Conservation (phyloP, 495 filamentous ascomycete species). For the Tuber borchii region DNA sequence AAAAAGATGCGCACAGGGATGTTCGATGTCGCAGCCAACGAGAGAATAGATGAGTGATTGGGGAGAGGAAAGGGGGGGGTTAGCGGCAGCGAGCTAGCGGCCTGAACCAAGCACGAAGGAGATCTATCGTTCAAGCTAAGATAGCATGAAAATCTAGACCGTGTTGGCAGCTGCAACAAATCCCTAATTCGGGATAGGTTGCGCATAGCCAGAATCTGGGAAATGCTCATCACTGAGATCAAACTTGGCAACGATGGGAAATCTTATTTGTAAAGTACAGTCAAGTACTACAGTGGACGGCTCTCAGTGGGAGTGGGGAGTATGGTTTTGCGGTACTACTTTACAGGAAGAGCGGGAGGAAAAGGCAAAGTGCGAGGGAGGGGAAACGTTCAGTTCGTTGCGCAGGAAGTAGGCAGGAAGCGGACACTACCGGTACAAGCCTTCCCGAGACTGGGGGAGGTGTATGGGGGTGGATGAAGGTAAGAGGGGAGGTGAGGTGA, state of each 20-base stretch:
- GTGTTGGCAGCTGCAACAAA: slow-evolving; percentile 27
- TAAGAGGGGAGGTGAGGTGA: background rate
- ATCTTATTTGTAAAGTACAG: background rate
- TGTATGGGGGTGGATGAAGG: no score
- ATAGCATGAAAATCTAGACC: slow-evolving; percentile 34
- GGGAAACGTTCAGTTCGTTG: background rate
- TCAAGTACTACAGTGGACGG: background rate
- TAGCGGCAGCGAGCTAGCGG: background rate
- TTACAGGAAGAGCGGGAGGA: slow-evolving; percentile 2
- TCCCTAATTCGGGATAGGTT: slow-evolving; percentile 27
- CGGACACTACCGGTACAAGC: background rate
- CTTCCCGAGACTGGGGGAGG: background rate
- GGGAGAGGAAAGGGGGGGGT: background rate
- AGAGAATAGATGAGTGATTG: background rate
- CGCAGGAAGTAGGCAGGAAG: background rate
- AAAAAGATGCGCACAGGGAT: background rate
- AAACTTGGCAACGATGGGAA: slow-evolving; percentile 27
- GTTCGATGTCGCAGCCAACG: background rate
- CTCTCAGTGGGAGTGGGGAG: background rate
- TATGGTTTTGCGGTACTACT: background rate
- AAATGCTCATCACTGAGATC: slow-evolving; percentile 33
- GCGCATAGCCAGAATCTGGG: slow-evolving; percentile 30
- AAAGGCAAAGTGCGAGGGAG: slow-evolving; percentile 16
- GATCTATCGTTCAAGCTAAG: slow-evolving; percentile 4
- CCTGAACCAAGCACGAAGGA: background rate